Base-by-base conservation (phyloP, 148 eudicot species). In the Vaccinium corymbosum region DNA sequence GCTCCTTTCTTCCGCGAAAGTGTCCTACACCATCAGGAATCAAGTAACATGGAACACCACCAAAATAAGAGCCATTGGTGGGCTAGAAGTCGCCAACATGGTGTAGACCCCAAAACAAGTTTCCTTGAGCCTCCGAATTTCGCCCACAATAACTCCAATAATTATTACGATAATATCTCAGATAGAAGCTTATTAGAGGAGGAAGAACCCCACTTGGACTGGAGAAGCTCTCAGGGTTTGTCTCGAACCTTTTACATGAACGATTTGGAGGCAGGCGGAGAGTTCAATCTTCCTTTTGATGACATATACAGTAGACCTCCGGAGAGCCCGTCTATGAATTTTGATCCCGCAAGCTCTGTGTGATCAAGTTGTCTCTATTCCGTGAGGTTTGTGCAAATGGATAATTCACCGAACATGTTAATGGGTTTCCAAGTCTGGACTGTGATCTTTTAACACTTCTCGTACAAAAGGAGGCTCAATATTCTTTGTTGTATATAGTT, bases 401-500 rank as follows among this genome's bases (percentile, higher is more conserved):
- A 81, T 83, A 25, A n/a, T 79, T 61, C 53, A 68, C 68, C 27
- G 7, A 62, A 27, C 51, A 15, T 84, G 77, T 72, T 73, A 46
- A 59, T 79, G 85, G 79, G 78, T 84, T 88, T 79, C 81, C 81
- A 3, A 35, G 64, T 78, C 59, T 61, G 57, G 70, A 38, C 53
- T 7, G 17, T 46, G 72, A 42, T 59, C 64, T 29, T 55, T 78
- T 42, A 42, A 72, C n/a, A 3, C 56, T 61, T 64, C 25, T 8
- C 56, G 53, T 80, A 49, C 49, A 55, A 84, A 38, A n/a, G 79
- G 82, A 81, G 79, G 81, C 73, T 82, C 76, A 19, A 42, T 29
- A 90, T 93, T 92, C 92, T 91, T 93, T 93, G 85, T 19, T 93
- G 94, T 93, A 92, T 86, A 93, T 92, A 92, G 83, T 84, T 87